phyloP scores from a whole-genome alignment of 306 rosid genomes.

The Cicer bijugum region DNA sequence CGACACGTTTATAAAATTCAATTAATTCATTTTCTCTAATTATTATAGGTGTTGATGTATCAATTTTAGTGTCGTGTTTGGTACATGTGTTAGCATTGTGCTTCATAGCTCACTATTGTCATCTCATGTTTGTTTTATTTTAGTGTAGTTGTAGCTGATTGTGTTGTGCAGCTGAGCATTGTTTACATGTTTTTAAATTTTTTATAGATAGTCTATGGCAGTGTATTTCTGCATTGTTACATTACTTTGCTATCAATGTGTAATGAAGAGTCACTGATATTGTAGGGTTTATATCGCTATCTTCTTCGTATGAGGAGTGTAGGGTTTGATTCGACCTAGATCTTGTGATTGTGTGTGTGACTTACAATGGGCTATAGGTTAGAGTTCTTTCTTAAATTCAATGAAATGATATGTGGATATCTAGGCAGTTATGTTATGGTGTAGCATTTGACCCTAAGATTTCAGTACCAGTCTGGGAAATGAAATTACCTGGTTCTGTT shows the following conservation, averaged over 20 bases:
- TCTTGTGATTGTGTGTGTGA: not conserved
- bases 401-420: constrained; percentile 14
- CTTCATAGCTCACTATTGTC: too few relatives aligned
- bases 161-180: constrained; percentile 29
- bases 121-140: not conserved
- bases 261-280: not conserved
- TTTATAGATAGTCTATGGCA: not conserved
- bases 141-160: not conserved
- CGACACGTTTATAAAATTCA: too few relatives aligned
- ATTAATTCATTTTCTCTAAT: not conserved
- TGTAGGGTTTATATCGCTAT: not conserved
- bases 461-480: not conserved
- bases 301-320: not conserved
- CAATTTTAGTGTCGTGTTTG: not conserved
- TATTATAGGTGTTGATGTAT: not conserved
- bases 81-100: too few relatives aligned
- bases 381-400: not conserved
- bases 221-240: not conserved
- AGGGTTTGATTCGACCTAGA: constrained; percentile 13
- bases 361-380: not conserved
- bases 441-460: not conserved
- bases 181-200: constrained; percentile 16
- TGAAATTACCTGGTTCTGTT: not conserved
- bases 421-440: constrained; percentile 18
- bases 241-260: not conserved